phyloP scores from a whole-genome alignment of 306 rosid genomes.

The Cicer judaicum region DNA sequence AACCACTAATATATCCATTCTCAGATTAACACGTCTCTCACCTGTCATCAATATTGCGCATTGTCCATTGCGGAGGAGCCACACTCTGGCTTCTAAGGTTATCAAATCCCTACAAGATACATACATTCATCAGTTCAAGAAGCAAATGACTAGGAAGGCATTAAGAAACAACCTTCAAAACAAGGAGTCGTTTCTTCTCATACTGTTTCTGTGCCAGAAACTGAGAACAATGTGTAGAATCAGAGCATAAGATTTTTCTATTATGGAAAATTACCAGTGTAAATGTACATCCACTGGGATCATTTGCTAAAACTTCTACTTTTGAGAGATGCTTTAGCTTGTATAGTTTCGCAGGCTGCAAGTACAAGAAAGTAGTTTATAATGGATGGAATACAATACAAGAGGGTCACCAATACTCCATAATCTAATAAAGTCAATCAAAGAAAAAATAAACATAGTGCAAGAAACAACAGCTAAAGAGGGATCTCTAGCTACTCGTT shows the following conservation, averaged over 20 bases:
- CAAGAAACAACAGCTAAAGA: conserved; percentile 8
- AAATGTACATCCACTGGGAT: conserved; percentile 94
- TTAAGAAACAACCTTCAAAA: conserved; percentile 21
- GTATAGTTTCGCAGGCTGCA: conserved; percentile 95
- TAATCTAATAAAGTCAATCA: neutral
- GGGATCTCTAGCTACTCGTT: conserved; percentile 15
- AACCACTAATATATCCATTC: conserved; percentile 17
- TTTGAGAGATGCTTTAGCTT: conserved; percentile 90
- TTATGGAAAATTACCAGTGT: conserved; percentile 72
- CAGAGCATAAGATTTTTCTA: conserved; percentile 20
- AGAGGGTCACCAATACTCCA: neutral
- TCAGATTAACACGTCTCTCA: conserved; percentile 42
- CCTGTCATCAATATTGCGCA: conserved; percentile 97
- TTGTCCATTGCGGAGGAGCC: conserved; percentile 99
- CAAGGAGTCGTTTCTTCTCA: conserved; percentile 15
- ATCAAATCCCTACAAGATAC: conserved; percentile 81
- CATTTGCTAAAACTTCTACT: conserved; percentile 89
- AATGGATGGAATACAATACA: neutral
- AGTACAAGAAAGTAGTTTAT: conserved; percentile 19
- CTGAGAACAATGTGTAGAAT: conserved; percentile 16
- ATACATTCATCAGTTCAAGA: conserved; percentile 41
- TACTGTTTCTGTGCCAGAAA: conserved; percentile 29
- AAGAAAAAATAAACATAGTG: neutral
- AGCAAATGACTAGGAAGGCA: conserved; percentile 25
- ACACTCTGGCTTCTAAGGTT: conserved; percentile 94